Evolutionary conservation across 768 basidiomycete genomes (phyloP).

Genomic region (Suillus tomentosus): DNA sequence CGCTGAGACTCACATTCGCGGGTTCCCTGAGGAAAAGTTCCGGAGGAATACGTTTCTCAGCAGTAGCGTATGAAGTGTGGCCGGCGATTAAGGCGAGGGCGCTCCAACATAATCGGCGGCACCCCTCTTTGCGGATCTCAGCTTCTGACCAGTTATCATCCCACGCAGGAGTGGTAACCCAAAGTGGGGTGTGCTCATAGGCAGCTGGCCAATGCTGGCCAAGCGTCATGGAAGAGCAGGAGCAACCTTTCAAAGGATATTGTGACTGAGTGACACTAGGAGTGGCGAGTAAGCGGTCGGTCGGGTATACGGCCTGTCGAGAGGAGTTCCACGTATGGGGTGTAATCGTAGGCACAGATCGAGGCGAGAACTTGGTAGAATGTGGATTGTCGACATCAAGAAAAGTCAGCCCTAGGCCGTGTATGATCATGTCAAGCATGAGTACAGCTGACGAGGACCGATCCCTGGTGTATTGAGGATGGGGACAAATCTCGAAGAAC

Average conservation of each 20-base stretch:
- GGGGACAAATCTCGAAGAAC: constrained; percentile 71
- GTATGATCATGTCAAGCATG: constrained; percentile 70
- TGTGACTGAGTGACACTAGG: constrained; percentile 7
- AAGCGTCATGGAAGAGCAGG: constrained; percentile 53
- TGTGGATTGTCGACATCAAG: constrained; percentile 61
- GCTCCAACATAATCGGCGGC: constrained; percentile 75
- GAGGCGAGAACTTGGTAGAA: constrained; percentile 49
- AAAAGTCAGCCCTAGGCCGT: constrained; percentile 55
- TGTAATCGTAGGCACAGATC: constrained; percentile 49
- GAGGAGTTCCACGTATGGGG: constrained; percentile 15
- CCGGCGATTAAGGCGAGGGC: constrained; percentile 63
- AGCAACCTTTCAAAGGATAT: constrained; percentile 38
- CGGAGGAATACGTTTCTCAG: constrained; percentile 39
- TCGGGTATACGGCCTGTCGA: constrained; percentile 8
- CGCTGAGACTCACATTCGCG: constrained; percentile 54
- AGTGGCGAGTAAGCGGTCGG: neutral
- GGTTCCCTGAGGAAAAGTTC: constrained; percentile 64
- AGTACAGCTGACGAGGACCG: constrained; percentile 59
- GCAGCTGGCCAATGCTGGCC: constrained; percentile 52
- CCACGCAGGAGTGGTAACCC: constrained; percentile 70
- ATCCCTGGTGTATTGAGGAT: constrained; percentile 57
- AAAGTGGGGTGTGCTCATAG: constrained; percentile 57
- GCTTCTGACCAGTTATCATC: constrained; percentile 54
- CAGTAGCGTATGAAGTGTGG: constrained; percentile 59
- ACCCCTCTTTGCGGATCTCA: constrained; percentile 71